Evolutionary conservation across 2,329 filamentous ascomycete species (phyloP).

Genomic region (Aspergillus candidus): DNA sequence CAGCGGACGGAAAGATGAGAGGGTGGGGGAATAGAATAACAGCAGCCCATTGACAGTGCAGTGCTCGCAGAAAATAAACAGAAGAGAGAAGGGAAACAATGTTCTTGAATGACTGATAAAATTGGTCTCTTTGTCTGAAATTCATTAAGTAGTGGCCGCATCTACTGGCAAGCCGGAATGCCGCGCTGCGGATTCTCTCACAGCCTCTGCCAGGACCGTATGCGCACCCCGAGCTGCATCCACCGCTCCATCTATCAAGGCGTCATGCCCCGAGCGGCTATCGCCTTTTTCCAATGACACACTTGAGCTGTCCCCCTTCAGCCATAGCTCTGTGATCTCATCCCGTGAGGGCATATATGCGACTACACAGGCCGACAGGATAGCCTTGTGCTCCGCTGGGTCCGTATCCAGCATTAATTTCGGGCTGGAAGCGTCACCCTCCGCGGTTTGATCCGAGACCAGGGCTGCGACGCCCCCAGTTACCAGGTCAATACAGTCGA

Average conservation of each 20-base stretch:
- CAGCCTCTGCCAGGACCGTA: constrained; percentile 55
- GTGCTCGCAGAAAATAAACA: background rate
- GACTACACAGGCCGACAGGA: constrained; percentile 80
- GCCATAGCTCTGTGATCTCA: constrained; percentile 91
- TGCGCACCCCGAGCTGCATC: constrained; percentile 56
- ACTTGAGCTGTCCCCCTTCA: constrained; percentile 63
- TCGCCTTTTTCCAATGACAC: constrained; percentile 26
- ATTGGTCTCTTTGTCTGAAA: constrained; percentile 25
- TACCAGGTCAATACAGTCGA: constrained; percentile 89
- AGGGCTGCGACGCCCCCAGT: constrained; percentile 83
- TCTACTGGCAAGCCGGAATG: constrained; percentile 20
- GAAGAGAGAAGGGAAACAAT: constrained; percentile 1
- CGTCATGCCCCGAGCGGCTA: constrained; percentile 41
- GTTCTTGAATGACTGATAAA: constrained; percentile 6
- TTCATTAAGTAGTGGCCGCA: constrained; percentile 11
- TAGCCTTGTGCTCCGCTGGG: constrained; percentile 68
- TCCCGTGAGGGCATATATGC: constrained; percentile 81
- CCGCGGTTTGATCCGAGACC: constrained; percentile 42
- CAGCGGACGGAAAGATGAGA: too few species aligned
- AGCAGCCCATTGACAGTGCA: too few species aligned
- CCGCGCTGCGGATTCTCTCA: constrained; percentile 52
- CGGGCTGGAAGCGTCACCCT: constrained; percentile 17
- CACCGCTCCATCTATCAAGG: constrained; percentile 58
- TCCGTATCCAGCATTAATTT: constrained; percentile 68
- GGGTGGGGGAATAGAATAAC: too few species aligned